A percentile compares a stretch with the other conserved stretches of the same genome.
Conservation (phyloP, 1,139 yeast species). For the Yamadazyma sp. region DNA sequence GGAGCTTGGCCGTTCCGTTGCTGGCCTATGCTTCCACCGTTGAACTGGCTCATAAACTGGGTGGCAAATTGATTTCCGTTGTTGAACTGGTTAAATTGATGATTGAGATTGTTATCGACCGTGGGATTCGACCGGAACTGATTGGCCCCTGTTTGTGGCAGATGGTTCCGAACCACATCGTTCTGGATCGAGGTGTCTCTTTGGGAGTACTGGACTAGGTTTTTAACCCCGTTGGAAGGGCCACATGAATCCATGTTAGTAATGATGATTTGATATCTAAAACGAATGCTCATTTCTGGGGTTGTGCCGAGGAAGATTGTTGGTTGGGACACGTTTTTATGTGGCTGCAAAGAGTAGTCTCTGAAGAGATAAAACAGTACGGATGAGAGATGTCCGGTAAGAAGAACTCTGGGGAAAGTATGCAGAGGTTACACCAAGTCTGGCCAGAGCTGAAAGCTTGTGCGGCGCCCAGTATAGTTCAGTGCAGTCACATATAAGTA, state of each 20-base stretch:
- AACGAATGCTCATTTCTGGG: no score
- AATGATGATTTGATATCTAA: neutral
- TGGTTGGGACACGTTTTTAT: no score
- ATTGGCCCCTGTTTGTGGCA: slow-evolving; percentile 1
- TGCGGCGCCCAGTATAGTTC: no score
- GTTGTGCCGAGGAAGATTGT: no score
- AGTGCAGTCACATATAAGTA: no score
- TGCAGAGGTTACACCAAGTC: no score
- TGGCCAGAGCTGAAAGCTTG: no score
- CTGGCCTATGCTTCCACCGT: slow-evolving; percentile 6
- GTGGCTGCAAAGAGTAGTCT: no score
- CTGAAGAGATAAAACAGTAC: no score
- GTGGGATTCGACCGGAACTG: slow-evolving; percentile 12
- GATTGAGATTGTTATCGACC: slow-evolving; percentile 30
- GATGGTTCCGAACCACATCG: slow-evolving; percentile 19
- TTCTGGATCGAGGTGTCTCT: slow-evolving; percentile 34
- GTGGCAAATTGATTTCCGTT: slow-evolving; percentile 20
- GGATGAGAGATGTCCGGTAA: no score
- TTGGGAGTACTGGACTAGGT: slow-evolving; percentile 33
- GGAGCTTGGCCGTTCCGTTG: slow-evolving; percentile 5
- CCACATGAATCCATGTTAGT: slow-evolving; percentile 38
- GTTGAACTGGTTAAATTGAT: slow-evolving; percentile 36
- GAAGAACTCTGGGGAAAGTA: no score
- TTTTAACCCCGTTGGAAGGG: slow-evolving; percentile 37
- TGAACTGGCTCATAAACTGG: slow-evolving; percentile 21